Evolutionary conservation across 768 basidiomycete species (phyloP), one percentile per base, ranked within the genome.

Genomic region (Suillus subaureus): DNA sequence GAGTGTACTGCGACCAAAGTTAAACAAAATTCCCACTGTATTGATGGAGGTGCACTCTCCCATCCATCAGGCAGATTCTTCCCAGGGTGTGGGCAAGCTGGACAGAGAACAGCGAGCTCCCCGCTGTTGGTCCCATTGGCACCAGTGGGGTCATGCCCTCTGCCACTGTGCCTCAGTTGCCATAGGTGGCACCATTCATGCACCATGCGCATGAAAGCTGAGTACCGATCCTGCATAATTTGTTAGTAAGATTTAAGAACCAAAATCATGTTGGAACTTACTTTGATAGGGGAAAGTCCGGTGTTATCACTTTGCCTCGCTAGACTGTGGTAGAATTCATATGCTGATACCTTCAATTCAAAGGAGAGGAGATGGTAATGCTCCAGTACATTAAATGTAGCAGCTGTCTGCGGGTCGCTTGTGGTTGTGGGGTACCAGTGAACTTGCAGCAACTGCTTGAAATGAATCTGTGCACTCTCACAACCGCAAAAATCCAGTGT

Each of bases 391-490:
- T 63, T 49, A 56, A 80, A 76, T 0, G 76, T 80, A 0, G 73
- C 72, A 0, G 72, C 78, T 0, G 79, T 77, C 21, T 69, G 65
- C 0, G 79, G 80, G 13, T 71, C 64, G 0, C 43, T 31, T 1
- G 64, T 47, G 0, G 79, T 79, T 0, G 77, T 71, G 0, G 80
- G 80, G 42, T 70, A 82, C 45, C 74, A 67, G 0, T 73, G 65
- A 1, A 57, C 37, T 40, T 75, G 75, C 1, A 82, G 72, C 8
- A 82, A 72, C 62, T 82, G 79, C 15, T 56, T 66, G 45, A 62
- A 52, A 15, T 33, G 55, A 23, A 61, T 40, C 11, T 67, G 52
- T 9, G 63, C 62, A 1, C 16, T 54, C n/a, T 68, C 65, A 39
- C 74, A 74, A 0, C 62, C 61, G 23, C 74, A 75, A 55, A 70